Evolutionary conservation across 768 basidiomycete species (phyloP), one percentile per base, ranked within the genome.

Genomic region (Rhodotorula diobovata): DNA sequence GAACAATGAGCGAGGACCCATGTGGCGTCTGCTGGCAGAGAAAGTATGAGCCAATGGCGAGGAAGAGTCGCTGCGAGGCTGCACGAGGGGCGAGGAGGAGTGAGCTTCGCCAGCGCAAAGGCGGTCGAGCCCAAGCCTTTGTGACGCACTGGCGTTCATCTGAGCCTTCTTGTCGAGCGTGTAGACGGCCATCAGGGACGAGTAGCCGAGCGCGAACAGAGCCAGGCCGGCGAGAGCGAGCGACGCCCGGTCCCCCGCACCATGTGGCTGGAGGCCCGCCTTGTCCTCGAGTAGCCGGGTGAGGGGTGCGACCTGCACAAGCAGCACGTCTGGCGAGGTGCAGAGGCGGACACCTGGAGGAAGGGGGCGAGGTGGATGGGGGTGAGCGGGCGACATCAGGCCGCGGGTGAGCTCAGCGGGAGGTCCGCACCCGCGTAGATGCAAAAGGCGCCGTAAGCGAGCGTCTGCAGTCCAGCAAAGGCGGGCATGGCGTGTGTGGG

Each of bases 141-240:
- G 25, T 34, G 18, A 58, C 66, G 9, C 37, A 73, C 72, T 46
- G 14, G n/a, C 23, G 61, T 73, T 73, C n/a, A 64, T 63, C 53
- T 73, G 68, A 48, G 58, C 45, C 48, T 68, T 68, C 34, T 62
- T 58, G 61, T 73, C 72, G 6, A 53, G 28, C 32, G 72, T 73
- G 56, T 73, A 73, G 20, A 56, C 48, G 4, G 46, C 0, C 67
- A 51, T 53, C 30, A 61, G 1, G 48, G 41, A 65, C 34, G 45
- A 55, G 61, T 66, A 73, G 6, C 60, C 51, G 4, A 65, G 15
- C 4, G 34, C 20, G 34, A 41, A 10, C 8, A 70, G 35, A 1
- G 25, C 3, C 2, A 70, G 39, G 10, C 68, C 68, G 20, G 20
- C 37, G 20, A 60, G 20, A 0, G 60, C 60, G 16, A 50, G 39